Conservation (phyloP, 2,329 filamentous ascomycete species). For the Colletotrichum tamarilloi region DNA sequence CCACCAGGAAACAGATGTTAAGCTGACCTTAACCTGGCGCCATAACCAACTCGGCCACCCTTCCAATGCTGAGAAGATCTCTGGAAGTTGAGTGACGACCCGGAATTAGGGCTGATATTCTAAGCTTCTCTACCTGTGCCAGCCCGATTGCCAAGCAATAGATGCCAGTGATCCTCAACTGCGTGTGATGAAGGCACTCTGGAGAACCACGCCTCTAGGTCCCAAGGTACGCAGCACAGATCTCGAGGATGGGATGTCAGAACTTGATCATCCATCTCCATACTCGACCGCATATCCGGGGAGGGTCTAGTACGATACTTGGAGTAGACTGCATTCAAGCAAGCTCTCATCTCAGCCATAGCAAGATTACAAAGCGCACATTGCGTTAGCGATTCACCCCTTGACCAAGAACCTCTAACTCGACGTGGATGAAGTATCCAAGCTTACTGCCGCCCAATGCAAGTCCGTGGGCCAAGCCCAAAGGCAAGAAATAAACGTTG, state of each 20-base stretch:
- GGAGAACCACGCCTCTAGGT: too few relatives aligned
- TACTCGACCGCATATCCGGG: neutral
- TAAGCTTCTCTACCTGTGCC: too few relatives aligned
- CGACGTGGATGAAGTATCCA: neutral
- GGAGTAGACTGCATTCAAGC: constrained; percentile 1
- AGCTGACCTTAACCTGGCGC: constrained; percentile 36
- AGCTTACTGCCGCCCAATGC: constrained; percentile 8
- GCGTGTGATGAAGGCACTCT: too few relatives aligned
- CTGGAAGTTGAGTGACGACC: neutral
- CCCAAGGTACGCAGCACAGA: neutral
- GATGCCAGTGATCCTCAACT: too few relatives aligned
- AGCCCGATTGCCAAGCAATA: too few relatives aligned
- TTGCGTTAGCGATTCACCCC: neutral
- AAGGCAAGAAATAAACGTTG: neutral
- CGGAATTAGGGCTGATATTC: accelerated
- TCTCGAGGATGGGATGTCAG: neutral
- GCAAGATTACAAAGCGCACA: neutral
- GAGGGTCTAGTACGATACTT: neutral
- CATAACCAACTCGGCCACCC: constrained; percentile 37
- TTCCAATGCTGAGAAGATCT: neutral
- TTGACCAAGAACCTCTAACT: too few relatives aligned
- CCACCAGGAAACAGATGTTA: constrained; percentile 35
- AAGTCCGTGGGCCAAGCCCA: neutral
- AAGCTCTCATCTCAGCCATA: constrained; percentile 7
- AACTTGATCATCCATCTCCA: neutral